Base-by-base conservation (phyloP, 1,139 yeast species). In the Protomyces inundatus region DNA sequence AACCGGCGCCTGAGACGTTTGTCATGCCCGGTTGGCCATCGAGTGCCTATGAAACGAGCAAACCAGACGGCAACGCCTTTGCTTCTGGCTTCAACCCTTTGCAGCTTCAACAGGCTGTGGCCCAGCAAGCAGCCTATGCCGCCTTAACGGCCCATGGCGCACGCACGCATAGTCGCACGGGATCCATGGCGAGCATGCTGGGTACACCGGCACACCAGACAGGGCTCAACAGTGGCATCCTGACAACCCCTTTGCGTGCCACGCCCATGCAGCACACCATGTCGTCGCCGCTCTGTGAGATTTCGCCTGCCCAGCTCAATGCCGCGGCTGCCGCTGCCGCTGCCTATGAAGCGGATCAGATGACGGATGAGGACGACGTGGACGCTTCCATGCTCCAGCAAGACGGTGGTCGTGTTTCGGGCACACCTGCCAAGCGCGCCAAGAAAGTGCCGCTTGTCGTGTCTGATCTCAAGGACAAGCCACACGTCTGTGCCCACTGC, bases 401-500 rank as follows among this genome's bases (percentile, higher is more conserved):
- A 12, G 12, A 7, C 12, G 12, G 12, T 9, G 12, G 12, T 9
- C 9, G 12, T 9, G 39, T 7, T 12, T 12, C 39, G 3, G 39
- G 12, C 12, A 36, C 39, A 36, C 39, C 39, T 9, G 39, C 12
- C 39, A 42, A 42, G n/a, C 48, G 48, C 48, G 48, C 48, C 32
- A 42, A 23, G 3, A 42, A 58, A 10, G 62, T 52, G n/a, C 54
- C 55, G 33, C 58, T 56, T 10, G 45, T 60, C 48, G 54, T 60
- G 12, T 56, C 54, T 35, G 48, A 53, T 48, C 33, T 53, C 64
- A 54, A 52, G 50, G 64, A 61, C 61, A 61, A 61, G 55, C 54
- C 64, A 4, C 64, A 61, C 53, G 60, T 55, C 56, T 61, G 64
- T 40, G 56, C 60, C 9, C 64, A 55, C 46, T 61, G 64, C 61